Conservation (phyloP, 148 eudicot species). For the Rhododendron simsii region DNA sequence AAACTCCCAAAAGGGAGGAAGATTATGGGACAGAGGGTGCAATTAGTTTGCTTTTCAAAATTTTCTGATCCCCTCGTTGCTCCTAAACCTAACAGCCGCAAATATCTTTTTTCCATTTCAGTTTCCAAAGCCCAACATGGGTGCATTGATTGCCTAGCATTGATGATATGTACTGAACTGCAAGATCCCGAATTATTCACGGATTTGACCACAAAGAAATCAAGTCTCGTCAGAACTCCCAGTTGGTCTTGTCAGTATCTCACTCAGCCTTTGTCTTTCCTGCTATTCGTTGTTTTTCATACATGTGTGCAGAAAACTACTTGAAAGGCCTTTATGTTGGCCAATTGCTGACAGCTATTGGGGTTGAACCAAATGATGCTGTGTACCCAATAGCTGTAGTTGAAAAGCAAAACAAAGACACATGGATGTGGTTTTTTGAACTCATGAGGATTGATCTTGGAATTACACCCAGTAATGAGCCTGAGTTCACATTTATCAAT, state of each 20-base stretch:
- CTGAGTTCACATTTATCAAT: no score
- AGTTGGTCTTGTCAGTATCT: conserved; percentile 5
- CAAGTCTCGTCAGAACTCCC: conserved; percentile 12
- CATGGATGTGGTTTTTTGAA: no score
- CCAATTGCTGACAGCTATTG: no score
- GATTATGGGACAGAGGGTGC: neutral
- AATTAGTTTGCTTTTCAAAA: conserved; percentile 5
- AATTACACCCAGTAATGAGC: no score
- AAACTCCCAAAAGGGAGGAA: neutral
- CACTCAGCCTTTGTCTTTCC: neutral
- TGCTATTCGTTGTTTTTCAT: neutral
- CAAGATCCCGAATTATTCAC: conserved; percentile 31
- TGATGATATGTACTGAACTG: conserved; percentile 66
- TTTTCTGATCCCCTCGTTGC: neutral
- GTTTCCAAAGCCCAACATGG: conserved; percentile 86
- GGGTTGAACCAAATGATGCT: no score
- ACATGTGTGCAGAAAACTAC: no score
- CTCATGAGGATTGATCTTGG: no score
- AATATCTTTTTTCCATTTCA: conserved; percentile 17
- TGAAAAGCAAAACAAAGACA: no score
- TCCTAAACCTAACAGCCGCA: neutral
- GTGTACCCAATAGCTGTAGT: no score
- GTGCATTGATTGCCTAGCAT: conserved; percentile 80
- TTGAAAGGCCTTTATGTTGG: no score
- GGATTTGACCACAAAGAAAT: conserved; percentile 20